Base-by-base conservation (phyloP, 2,329 filamentous ascomycete genomes). In the Colletotrichum kahawae region DNA sequence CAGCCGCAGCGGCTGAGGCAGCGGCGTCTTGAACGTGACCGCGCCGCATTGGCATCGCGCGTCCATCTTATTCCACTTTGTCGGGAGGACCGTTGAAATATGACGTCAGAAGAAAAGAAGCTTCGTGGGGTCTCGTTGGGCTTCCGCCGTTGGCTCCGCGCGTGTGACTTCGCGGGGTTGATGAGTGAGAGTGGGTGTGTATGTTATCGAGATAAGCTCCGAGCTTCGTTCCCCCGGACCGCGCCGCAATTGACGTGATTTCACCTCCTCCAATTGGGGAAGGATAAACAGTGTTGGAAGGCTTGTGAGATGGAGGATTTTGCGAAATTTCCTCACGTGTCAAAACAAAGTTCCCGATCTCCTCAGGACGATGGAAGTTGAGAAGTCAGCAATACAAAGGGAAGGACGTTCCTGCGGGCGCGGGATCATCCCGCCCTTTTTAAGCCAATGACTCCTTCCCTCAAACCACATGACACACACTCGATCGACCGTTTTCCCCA, bases 31-130 rank as follows among this genome's bases (percentile, higher is more conserved):
- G 85, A 94, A 94, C 48, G 81, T 80, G 68, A 94, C 88, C 18
- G 88, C 84, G 67, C 91, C 91, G 85, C 93, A 95, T 82, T 94
- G 91, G 81, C 93, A 94, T 67, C 85, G 84, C 33, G 87, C 90
- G 70, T 92, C 87, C 91, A 92, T 92, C 70, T 31, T 62, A 29
- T 51, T 51, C 43, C 43, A 4, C 43, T 51, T 4, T 10, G 43
- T 51, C 10, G 43, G 18, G n/a, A 51, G 18, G 21, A 21, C 43
- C n/a, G 43, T 51, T 24, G 12, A 51, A 51, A 13, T 21, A 51
- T 70, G 67, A 70, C 67, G 67, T 70, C 67, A 70, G 67, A 34
- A 48, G 1, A 48, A 48, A 48, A 16, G 57, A 21, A 51, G 43
- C 43, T 27, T 62, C 29, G 48, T 64, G 64, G 64, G 48, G 36